Percentiles rank a stretch among this genome's conserved stretches.
phyloP scores from a whole-genome alignment of 176 grass and related monocot species.

The Secale cereale region DNA sequence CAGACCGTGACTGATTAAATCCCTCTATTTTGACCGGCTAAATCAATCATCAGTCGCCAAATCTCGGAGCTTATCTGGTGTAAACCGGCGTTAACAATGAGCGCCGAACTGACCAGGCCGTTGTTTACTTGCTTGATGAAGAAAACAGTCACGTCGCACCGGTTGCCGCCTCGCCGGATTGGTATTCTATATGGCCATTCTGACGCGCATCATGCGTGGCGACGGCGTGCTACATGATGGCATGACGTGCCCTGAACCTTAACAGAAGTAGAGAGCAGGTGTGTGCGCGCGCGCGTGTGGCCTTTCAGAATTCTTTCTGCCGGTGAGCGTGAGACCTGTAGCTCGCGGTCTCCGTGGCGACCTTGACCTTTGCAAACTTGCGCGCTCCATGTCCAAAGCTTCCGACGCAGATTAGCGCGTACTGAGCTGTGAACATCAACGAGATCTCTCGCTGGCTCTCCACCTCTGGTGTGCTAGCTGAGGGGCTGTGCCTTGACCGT shows the following conservation, averaged over 20 bases:
- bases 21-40: background rate
- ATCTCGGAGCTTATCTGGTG: constrained; percentile 17
- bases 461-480: too few relatives aligned
- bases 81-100: background rate
- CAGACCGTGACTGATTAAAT: background rate
- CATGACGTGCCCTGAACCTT: constrained; percentile 19
- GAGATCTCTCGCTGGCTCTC: too few relatives aligned
- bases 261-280: background rate
- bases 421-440: too few relatives aligned
- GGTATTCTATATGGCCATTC: too few relatives aligned
- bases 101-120: background rate
- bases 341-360: background rate
- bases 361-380: background rate
- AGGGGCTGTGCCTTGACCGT: too few relatives aligned
- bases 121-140: background rate
- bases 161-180: background rate
- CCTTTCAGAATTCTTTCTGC: background rate
- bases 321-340: background rate
- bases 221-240: background rate
- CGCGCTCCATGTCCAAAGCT: too few relatives aligned
- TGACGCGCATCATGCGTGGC: background rate
- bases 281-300: background rate
- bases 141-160: background rate
- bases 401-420: too few relatives aligned
- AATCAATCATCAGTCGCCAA: background rate